Conservation (phyloP, 2,329 filamentous ascomycete species). For the Juglanconis juglandina region DNA sequence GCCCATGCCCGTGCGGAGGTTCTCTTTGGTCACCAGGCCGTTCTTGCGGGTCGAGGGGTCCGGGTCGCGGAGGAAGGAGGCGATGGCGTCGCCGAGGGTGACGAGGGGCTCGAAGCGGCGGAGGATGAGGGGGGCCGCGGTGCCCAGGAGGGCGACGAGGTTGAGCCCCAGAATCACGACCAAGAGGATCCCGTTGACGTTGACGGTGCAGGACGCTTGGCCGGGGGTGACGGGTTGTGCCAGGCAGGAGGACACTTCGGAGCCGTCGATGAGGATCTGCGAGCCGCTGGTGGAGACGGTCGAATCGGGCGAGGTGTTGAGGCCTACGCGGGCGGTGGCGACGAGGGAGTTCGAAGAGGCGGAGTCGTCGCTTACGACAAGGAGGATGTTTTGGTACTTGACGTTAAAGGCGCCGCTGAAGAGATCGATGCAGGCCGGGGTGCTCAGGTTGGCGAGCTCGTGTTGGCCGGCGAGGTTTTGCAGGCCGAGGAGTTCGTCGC, state of each 20-base stretch:
- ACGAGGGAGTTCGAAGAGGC: conserved; percentile 32
- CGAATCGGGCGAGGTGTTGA: not conserved
- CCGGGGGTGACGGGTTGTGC: conserved; percentile 20
- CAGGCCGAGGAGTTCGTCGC: conserved; percentile 32
- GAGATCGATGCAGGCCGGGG: conserved; percentile 28
- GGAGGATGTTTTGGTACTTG: conserved; percentile 32
- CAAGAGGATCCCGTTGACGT: conserved; percentile 42
- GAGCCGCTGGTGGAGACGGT: conserved; percentile 6
- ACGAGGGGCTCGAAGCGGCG: conserved; percentile 40
- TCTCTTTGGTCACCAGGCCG: conserved; percentile 45
- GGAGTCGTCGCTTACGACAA: conserved; percentile 29
- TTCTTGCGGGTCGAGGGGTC: conserved; percentile 41
- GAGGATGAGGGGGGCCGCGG: conserved; percentile 28
- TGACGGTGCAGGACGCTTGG: conserved; percentile 35
- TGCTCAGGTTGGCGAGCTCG: conserved; percentile 30
- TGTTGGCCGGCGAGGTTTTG: conserved; percentile 30
- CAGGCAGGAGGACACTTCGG: conserved; percentile 32
- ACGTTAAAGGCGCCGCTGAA: conserved; percentile 31
- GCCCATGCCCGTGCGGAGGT: conserved; percentile 39
- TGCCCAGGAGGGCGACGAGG: conserved; percentile 35
- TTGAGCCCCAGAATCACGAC: conserved; percentile 41
- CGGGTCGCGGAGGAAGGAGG: conserved; percentile 45
- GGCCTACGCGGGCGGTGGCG: conserved; percentile 24
- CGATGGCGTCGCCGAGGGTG: conserved; percentile 49
- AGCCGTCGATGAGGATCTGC: conserved; percentile 22